Conservation (phyloP, 2,329 filamentous ascomycete genomes). For the Botrytis aclada region DNA sequence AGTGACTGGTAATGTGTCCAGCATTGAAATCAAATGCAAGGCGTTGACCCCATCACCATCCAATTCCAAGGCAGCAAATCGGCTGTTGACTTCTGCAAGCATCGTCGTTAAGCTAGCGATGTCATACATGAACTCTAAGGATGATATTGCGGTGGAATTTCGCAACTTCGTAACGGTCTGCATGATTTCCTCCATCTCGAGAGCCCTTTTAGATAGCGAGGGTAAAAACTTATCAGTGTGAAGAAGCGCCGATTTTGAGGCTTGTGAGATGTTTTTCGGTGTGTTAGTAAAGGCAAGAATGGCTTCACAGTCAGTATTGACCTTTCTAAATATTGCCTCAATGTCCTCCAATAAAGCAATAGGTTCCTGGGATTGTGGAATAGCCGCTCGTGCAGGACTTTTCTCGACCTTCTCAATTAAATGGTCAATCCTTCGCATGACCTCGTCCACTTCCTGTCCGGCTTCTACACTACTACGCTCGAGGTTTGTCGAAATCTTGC, state of each 20-base stretch:
- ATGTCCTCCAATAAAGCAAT: constrained; percentile 76
- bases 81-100: constrained; percentile 68
- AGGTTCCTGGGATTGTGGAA: constrained; percentile 61
- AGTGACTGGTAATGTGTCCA: constrained; percentile 80
- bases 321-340: constrained; percentile 79
- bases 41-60: constrained; percentile 74
- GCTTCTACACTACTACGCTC: constrained; percentile 57
- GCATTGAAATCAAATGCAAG: constrained; percentile 75
- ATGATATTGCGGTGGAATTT: constrained; percentile 63
- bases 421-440: constrained; percentile 59
- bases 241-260: constrained; percentile 60
- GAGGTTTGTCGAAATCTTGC: constrained; percentile 57
- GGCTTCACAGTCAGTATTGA: constrained; percentile 80
- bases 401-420: constrained; percentile 63
- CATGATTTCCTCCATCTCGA: constrained; percentile 61
- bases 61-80: constrained; percentile 68
- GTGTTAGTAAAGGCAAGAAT: constrained; percentile 66
- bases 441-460: constrained; percentile 56
- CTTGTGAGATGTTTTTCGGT: constrained; percentile 60
- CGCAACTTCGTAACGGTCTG: constrained; percentile 61
- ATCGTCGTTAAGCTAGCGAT: constrained; percentile 77
- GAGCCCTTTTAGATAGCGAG: constrained; percentile 52
- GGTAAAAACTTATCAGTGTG: constrained; percentile 63
- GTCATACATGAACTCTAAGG: constrained; percentile 72
- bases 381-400: constrained; percentile 51